A percentile compares a stretch with the other conserved stretches of the same genome.
These are phyloP conservation scores for Penicillium lividum DNA, from an alignment of 495 filamentous ascomycete species.

Conservation along the genomic window DNA sequence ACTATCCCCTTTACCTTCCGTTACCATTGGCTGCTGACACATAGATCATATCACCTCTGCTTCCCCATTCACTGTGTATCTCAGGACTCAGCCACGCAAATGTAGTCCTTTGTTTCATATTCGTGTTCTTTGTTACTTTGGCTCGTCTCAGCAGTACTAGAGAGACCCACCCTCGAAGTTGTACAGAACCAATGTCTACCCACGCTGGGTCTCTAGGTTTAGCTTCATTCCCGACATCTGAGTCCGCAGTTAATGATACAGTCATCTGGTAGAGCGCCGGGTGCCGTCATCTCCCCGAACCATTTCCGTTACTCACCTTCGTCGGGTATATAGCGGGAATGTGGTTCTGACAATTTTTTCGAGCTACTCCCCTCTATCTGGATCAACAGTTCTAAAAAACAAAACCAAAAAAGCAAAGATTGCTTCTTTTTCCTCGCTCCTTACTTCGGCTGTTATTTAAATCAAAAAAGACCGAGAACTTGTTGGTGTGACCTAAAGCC, in stretches of 20 bases:
- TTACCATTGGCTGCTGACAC: constrained; percentile 1
- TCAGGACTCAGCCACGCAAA: neutral
- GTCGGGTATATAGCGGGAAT: constrained; percentile 23
- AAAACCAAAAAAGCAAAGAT: neutral
- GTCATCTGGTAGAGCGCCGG: constrained; percentile 23
- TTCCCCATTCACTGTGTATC: neutral
- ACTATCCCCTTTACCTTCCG: constrained; percentile 15
- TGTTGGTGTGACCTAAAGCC: neutral
- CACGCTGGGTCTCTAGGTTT: constrained; percentile 12
- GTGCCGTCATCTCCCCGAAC: neutral
- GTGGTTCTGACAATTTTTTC: constrained; percentile 3
- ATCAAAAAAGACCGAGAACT: neutral
- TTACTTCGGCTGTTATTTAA: neutral
- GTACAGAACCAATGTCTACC: constrained; percentile 21
- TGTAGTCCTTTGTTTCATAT: neutral
- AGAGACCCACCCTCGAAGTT: constrained; percentile 10
- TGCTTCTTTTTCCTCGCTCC: neutral
- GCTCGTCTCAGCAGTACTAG: neutral
- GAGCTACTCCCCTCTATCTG: neutral
- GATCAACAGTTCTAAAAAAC: constrained; percentile 1
- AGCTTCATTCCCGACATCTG: constrained; percentile 20
- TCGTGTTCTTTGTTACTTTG: neutral
- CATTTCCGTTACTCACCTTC: neutral
- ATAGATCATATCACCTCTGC: neutral
- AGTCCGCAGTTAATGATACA: constrained; percentile 25